Base-by-base conservation (phyloP, 805 yeast genomes). In the Kuraishia hungarica region DNA sequence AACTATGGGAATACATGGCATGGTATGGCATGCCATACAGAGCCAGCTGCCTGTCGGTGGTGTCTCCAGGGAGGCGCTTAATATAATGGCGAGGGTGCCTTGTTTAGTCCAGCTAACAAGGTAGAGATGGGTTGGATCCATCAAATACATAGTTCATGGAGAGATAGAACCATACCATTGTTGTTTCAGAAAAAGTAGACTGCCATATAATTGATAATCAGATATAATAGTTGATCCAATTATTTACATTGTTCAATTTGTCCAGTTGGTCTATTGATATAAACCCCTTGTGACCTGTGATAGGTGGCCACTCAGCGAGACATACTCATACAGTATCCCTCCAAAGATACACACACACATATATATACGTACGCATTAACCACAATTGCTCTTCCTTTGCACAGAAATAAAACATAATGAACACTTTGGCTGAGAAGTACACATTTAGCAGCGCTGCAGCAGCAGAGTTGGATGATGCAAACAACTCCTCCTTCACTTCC, bases 341-440 rank as follows among this genome's bases (percentile, higher is more conserved):
- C 29, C 29, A 26, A 5, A 26, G 5, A 26, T 10, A 26, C 29
- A 26, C 29, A 26, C 29, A 5, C 29, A 26, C 5, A 26, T 26
- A 26, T 10, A 26, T 10, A 26, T 10, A 10, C 10, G 10, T 26
- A 26, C 29, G 29, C 29, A 35, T 35, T 35, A 17, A 35, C 11
- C 49, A 17, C 49, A 11, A 47, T n/a, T 47, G 49, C 4, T 21
- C 24, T 19, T 21, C 21, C 21, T 8, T 22, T 22, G 24, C 56
- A 54, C 35, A n/a, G 28, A 21, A 22, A 47, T 46, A 47, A 7
- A 20, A 23, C 43, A 55, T 19, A 29, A 66, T 71, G 59, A 62
- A 61, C 53, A 64, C 67, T 19, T 59, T 71, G 28, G 59, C 68
- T 26, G 56, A 62, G 13, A 64, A 67, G 56, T 70, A 62, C 53